These are phyloP conservation scores for Sporothrix phasma DNA, from an alignment of 2,329 filamentous ascomycete genomes.

Conservation along the genomic window DNA sequence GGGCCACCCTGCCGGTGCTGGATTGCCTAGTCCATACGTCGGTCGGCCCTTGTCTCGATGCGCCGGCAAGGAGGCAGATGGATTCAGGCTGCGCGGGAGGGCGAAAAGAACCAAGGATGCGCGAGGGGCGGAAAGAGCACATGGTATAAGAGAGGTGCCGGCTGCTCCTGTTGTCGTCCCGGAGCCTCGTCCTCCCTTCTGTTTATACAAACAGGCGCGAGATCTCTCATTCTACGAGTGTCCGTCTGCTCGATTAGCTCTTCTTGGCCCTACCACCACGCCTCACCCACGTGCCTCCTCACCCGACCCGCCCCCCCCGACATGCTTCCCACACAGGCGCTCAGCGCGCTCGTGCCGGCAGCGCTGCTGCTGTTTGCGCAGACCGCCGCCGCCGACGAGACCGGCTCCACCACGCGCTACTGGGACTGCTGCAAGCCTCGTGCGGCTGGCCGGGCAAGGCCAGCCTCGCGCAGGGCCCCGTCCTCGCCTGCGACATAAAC, in stretches of 20 bases:
- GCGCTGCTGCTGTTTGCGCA: background rate
- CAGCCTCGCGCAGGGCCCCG: slow-evolving; percentile 29
- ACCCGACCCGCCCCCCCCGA: background rate
- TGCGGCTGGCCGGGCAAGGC: slow-evolving; percentile 45
- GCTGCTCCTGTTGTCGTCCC: no score
- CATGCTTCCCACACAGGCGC: slow-evolving; percentile 9
- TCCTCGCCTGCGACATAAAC: slow-evolving; percentile 38
- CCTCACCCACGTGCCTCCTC: no score
- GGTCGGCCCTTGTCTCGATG: background rate
- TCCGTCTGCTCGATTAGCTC: no score
- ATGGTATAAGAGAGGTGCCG: background rate
- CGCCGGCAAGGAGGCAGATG: background rate
- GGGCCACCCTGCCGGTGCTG: background rate
- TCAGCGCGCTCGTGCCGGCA: slow-evolving; percentile 1
- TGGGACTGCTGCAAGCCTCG: slow-evolving; percentile 61
- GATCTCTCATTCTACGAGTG: no score
- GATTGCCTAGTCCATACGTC: background rate
- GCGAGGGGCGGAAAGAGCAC: background rate
- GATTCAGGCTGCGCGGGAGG: background rate
- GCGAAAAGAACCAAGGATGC: background rate
- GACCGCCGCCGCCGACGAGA: slow-evolving; percentile 8
- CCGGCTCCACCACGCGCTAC: slow-evolving; percentile 19
- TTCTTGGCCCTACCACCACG: no score
- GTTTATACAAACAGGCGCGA: no score
- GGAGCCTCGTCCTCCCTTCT: no score